Percentiles rank a stretch among this genome's conserved stretches.
Evolutionary conservation across 1,284 basidiomycete genomes (phyloP).

Genomic region (Melampsora larici-populina): DNA sequence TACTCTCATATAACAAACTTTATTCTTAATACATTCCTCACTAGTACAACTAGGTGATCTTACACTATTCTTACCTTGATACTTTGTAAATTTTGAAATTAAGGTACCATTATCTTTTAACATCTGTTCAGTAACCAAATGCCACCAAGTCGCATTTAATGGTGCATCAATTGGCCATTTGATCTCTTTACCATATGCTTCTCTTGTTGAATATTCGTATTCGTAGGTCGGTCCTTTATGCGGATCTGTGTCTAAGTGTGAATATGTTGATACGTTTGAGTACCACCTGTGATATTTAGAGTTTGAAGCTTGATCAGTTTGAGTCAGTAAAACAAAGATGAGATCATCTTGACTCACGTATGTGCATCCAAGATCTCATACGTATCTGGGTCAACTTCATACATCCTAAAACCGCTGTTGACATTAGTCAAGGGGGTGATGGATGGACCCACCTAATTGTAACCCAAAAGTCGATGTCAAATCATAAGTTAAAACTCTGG

Average conservation of each 20-base stretch:
- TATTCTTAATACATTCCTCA: conserved; percentile 64
- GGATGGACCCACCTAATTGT: background rate
- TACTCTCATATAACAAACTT: conserved; percentile 68
- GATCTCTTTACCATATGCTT: conserved; percentile 53
- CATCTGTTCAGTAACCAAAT: conserved; percentile 59
- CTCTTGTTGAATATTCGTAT: conserved; percentile 60
- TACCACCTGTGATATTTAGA: background rate
- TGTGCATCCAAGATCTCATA: conserved; percentile 60
- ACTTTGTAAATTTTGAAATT: conserved; percentile 61
- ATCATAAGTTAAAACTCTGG: conserved; percentile 60
- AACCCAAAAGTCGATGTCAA: conserved; percentile 54
- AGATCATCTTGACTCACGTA: conserved; percentile 40
- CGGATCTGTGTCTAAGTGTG: conserved; percentile 46
- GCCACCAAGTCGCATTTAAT: conserved; percentile 62
- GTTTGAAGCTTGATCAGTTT: background rate
- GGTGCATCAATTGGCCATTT: conserved; percentile 45
- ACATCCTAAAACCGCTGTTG: conserved; percentile 61
- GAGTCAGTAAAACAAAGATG: conserved; percentile 50
- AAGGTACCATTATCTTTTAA: conserved; percentile 8
- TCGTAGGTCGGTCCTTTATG: conserved; percentile 45
- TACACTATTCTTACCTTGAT: conserved; percentile 68
- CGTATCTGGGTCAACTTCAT: conserved; percentile 61
- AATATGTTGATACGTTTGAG: background rate
- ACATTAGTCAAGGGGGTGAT: conserved; percentile 39
- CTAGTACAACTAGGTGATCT: conserved; percentile 61